A percentile compares a stretch with the other conserved stretches of the same genome.
Evolutionary conservation across 2,329 filamentous ascomycete genomes (phyloP).

Genomic region (Sarocladium strictum): DNA sequence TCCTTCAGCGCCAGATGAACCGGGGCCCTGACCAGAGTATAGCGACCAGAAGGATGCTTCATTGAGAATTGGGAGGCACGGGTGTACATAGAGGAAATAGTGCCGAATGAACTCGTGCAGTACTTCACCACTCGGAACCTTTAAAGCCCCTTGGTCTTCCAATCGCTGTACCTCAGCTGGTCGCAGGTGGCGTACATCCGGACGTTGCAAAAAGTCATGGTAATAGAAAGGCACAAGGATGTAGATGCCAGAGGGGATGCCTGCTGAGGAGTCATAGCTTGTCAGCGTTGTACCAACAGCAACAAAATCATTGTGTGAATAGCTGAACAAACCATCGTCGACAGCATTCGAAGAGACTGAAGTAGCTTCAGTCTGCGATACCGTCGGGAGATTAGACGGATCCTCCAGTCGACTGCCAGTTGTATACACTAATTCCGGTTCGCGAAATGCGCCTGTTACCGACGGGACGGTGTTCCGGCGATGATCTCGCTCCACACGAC

Average conservation of each 20-base stretch:
- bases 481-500: neutral
- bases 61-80: constrained; percentile 10
- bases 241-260: neutral
- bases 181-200: neutral
- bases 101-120: constrained; percentile 11
- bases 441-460: too few relatives aligned
- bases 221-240: neutral
- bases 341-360: neutral
- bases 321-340: neutral
- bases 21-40: neutral
- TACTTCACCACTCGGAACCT: constrained; percentile 3
- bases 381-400: neutral
- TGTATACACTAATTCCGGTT: too few relatives aligned
- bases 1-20: neutral
- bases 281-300: neutral
- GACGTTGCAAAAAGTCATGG: neutral
- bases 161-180: neutral
- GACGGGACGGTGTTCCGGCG: neutral
- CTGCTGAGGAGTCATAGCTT: neutral
- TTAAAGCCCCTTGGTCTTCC: neutral
- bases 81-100: constrained; percentile 12
- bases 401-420: neutral
- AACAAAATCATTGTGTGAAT: neutral
- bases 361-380: neutral
- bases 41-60: constrained; percentile 10